Percentiles rank a stretch among this genome's conserved stretches.
Evolutionary conservation across 805 yeast species (phyloP).

Genomic region (Pichia nakasei): DNA sequence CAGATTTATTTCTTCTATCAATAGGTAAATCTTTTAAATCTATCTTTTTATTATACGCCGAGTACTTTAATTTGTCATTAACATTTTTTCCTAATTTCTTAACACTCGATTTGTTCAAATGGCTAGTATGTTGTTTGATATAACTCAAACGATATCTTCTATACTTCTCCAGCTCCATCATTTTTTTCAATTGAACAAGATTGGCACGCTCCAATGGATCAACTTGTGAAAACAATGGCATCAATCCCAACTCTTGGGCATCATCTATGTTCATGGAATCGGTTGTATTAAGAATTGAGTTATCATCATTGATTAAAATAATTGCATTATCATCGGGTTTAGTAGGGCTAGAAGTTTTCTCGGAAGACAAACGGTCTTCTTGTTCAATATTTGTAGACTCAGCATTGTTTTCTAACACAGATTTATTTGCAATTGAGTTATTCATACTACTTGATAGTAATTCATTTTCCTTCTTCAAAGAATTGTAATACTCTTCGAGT

Average conservation of each 20-base stretch:
- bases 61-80: conserved; percentile 1
- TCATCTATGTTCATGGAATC: not conserved
- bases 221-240: conserved; percentile 2
- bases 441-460: conserved; percentile 13
- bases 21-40: conserved; percentile 12
- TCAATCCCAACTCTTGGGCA: conserved; percentile 1
- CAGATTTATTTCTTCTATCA: conserved; percentile 19
- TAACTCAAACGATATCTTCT: conserved; percentile 38
- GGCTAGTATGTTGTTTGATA: conserved; percentile 28
- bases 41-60: conserved; percentile 1
- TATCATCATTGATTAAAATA: conserved; percentile 4
- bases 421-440: not conserved
- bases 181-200: conserved; percentile 24
- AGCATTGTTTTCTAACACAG: conserved; percentile 5
- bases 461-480: conserved; percentile 18
- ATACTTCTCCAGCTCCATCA: conserved; percentile 36
- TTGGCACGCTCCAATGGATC: conserved; percentile 28
- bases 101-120: conserved; percentile 12
- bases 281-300: not conserved
- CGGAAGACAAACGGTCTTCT: not conserved
- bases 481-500: conserved; percentile 20
- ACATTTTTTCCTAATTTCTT: conserved; percentile 6
- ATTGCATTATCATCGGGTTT: not conserved
- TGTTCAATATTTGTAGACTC: conserved; percentile 11
- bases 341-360: too few species aligned